A percentile compares a stretch with the other conserved stretches of the same genome.
Evolutionary conservation across 2,329 filamentous ascomycete genomes (phyloP).

Genomic region (Taxawa tesnikishii): DNA sequence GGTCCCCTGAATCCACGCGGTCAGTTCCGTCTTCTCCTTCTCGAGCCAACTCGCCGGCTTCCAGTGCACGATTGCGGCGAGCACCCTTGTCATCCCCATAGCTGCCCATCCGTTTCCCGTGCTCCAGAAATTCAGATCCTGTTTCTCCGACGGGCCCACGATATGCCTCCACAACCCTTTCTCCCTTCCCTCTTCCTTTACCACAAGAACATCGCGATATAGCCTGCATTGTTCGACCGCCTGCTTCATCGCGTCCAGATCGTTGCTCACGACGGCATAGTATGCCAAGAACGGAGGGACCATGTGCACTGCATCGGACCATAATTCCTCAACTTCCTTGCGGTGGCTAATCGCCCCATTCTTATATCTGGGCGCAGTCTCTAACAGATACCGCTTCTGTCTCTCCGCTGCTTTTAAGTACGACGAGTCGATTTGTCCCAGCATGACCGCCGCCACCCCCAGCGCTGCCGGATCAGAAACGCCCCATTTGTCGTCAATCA

Average conservation of each 20-base stretch:
- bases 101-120: slow-evolving; percentile 38
- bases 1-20: slow-evolving; percentile 23
- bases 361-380: slow-evolving; percentile 25
- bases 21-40: slow-evolving; percentile 15
- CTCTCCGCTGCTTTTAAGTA: slow-evolving; percentile 26
- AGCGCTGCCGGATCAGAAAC: slow-evolving; percentile 33
- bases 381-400: slow-evolving; percentile 29
- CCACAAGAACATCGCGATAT: slow-evolving; percentile 28
- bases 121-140: slow-evolving; percentile 31
- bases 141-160: slow-evolving; percentile 19
- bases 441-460: slow-evolving; percentile 31
- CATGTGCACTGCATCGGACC: slow-evolving; percentile 40
- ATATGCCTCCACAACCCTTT: slow-evolving; percentile 35
- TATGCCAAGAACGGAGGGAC: slow-evolving; percentile 38
- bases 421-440: slow-evolving; percentile 21
- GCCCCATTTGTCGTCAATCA: slow-evolving; percentile 24
- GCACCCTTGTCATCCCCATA: slow-evolving; percentile 33
- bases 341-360: slow-evolving; percentile 39
- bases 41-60: slow-evolving; percentile 10
- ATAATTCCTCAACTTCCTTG: slow-evolving; percentile 28
- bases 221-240: slow-evolving; percentile 27
- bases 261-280: slow-evolving; percentile 26
- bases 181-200: slow-evolving; percentile 12
- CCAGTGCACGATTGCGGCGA: slow-evolving; percentile 29
- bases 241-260: slow-evolving; percentile 22